Conservation (phyloP, 345 rosid species). For the Populus davidiana region DNA sequence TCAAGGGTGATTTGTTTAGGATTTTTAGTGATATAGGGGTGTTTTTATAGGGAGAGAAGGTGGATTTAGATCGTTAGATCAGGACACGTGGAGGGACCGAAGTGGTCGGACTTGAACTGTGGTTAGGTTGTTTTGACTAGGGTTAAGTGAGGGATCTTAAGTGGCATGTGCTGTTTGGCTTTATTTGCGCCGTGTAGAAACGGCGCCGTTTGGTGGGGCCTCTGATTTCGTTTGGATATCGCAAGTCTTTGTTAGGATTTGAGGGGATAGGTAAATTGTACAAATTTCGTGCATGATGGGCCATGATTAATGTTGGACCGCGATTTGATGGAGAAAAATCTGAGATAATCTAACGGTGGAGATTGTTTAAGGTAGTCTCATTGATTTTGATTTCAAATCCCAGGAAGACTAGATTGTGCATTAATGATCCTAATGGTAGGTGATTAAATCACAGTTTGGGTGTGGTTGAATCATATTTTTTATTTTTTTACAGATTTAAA, state of each 20-base stretch:
- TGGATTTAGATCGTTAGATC: conserved; percentile 13
- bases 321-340: not conserved
- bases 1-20: not conserved
- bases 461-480: too few relatives aligned
- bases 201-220: conserved; percentile 13
- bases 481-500: too few relatives aligned
- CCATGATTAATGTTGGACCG: not conserved
- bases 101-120: not conserved
- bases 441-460: not conserved
- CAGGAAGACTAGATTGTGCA: not conserved
- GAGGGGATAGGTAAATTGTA: not conserved
- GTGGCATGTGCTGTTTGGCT: conserved; percentile 27
- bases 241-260: not conserved
- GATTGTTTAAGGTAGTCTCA: not conserved
- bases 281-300: not conserved
- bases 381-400: not conserved
- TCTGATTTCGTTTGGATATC: not conserved
- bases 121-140: conserved; percentile 31
- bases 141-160: conserved; percentile 36
- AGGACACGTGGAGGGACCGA: conserved; percentile 45
- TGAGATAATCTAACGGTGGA: not conserved
- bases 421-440: not conserved
- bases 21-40: conserved; percentile 11
- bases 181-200: conserved; percentile 13
- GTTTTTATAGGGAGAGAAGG: conserved; percentile 28